phyloP scores from a whole-genome alignment of 495 filamentous ascomycete genomes.

The Clohesyomyces aquaticus region DNA sequence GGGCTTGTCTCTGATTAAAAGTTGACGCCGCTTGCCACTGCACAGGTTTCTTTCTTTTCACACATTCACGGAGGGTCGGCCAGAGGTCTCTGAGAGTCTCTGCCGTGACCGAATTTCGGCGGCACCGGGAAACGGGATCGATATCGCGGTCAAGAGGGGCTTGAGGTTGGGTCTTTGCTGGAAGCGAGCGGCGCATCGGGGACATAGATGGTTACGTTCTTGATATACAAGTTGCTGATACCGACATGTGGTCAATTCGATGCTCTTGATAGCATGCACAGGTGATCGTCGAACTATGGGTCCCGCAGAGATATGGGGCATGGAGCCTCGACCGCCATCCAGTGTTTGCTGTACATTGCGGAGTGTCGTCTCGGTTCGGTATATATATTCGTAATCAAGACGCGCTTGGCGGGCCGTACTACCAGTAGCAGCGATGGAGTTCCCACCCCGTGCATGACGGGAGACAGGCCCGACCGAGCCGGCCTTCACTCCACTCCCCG shows the following conservation, averaged over 20 bases:
- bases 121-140: constrained; percentile 7
- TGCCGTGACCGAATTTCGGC: constrained; percentile 9
- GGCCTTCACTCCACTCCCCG: constrained; percentile 9
- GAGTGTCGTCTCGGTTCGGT: constrained; percentile 7
- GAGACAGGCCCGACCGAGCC: constrained; percentile 32
- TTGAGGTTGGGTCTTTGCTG: neutral
- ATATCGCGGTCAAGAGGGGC: neutral
- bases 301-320: neutral
- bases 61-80: constrained; percentile 6
- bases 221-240: neutral
- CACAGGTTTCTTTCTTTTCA: neutral
- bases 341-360: constrained; percentile 2
- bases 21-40: constrained; percentile 30
- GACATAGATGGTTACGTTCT: constrained; percentile 13
- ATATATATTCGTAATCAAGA: constrained; percentile 27
- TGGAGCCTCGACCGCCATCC: neutral
- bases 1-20: constrained; percentile 34
- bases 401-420: constrained; percentile 23
- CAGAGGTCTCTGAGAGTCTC: neutral
- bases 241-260: neutral
- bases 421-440: constrained; percentile 24
- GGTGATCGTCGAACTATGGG: constrained; percentile 22
- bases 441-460: constrained; percentile 30
- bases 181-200: constrained; percentile 8
- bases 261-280: neutral